phyloP scores from a whole-genome alignment of 805 yeast genomes.

The Teunomyces tritomae region DNA sequence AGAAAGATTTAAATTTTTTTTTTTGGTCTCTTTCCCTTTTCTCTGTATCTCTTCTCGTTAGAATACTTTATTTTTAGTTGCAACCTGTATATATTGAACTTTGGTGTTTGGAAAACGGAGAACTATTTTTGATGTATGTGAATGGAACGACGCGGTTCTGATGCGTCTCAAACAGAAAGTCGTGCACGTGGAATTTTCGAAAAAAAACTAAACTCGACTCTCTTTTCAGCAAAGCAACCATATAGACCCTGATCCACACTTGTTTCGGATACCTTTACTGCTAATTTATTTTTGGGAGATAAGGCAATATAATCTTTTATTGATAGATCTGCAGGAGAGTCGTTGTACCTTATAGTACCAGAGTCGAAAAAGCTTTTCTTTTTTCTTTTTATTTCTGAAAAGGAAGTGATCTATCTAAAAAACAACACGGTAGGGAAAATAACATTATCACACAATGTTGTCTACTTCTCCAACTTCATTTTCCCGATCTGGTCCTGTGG shows the following conservation, averaged over 20 bases:
- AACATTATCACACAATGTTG: not conserved
- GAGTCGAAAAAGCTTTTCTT: not conserved
- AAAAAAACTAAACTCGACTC: conserved; percentile 1
- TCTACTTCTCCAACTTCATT: conserved; percentile 4
- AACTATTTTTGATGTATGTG: not conserved
- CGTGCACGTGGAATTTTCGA: conserved; percentile 1
- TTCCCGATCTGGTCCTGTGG: not conserved
- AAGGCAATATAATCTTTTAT: not conserved
- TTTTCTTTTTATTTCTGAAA: not conserved
- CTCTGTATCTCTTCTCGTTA: not conserved
- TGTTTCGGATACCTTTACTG: not conserved
- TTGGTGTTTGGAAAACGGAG: not conserved
- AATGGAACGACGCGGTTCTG: not conserved
- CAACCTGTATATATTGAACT: not conserved
- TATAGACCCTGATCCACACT: not conserved
- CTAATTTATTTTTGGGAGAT: not conserved
- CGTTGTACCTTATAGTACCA: not conserved
- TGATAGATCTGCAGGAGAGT: too few relatives aligned
- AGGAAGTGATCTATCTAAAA: not conserved
- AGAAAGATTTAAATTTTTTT: conserved; percentile 31
- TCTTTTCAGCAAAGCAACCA: conserved; percentile 3
- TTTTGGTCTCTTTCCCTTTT: too few relatives aligned
- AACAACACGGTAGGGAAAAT: not conserved
- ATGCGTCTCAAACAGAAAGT: not conserved
- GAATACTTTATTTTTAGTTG: not conserved